Percentiles rank a stretch among this genome's conserved stretches.
Evolutionary conservation across 2,329 filamentous ascomycete species (phyloP).

Genomic region (Penicillium glabrum): DNA sequence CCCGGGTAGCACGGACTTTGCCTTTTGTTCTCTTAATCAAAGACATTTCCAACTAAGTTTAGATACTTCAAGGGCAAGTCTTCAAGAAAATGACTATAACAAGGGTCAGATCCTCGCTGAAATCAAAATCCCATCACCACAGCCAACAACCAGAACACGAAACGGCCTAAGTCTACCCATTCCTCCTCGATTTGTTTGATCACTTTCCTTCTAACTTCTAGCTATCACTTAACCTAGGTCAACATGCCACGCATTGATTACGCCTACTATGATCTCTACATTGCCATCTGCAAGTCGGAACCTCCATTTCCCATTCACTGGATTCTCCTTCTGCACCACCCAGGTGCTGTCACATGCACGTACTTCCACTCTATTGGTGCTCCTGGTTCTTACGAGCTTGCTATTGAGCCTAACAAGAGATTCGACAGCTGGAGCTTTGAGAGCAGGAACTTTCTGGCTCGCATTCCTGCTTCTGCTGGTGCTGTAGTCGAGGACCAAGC

Average conservation of each 20-base stretch:
- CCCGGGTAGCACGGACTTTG: too few species aligned
- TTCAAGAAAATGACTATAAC: not conserved
- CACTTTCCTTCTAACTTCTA: not conserved
- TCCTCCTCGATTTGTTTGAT: not conserved
- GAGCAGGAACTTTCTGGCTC: not conserved
- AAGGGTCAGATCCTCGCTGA: not conserved
- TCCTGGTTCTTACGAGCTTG: not conserved
- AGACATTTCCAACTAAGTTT: not conserved
- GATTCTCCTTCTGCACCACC: slow-evolving; percentile 3
- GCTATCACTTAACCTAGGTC: not conserved
- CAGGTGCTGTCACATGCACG: not conserved
- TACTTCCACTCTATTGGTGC: not conserved
- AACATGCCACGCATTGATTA: not conserved
- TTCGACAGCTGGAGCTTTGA: slow-evolving; percentile 1
- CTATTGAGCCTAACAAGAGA: not conserved
- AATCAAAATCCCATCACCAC: not conserved
- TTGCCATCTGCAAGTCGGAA: not conserved
- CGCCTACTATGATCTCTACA: not conserved
- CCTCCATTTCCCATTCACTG: not conserved
- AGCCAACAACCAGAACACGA: not conserved
- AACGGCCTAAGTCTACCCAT: not conserved
- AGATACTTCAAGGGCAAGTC: not conserved
- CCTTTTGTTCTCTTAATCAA: not conserved
- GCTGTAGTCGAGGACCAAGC: not conserved
- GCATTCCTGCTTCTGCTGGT: not conserved